phyloP scores from a whole-genome alignment of 2,329 filamentous ascomycete species.

The Nemania serpens region DNA sequence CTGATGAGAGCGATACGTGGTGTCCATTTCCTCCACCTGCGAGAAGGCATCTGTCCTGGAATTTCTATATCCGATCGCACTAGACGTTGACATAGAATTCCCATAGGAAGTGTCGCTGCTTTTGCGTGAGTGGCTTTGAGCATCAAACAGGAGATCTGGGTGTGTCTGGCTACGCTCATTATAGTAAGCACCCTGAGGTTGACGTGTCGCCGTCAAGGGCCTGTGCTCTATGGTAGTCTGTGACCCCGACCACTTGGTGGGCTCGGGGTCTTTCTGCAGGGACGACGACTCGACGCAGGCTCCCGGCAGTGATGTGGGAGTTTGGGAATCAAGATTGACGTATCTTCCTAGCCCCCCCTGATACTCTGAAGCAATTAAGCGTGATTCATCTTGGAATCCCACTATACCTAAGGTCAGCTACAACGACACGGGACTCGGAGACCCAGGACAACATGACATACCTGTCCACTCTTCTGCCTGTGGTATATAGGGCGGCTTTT shows the following conservation, averaged over 20 bases:
- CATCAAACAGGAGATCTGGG: slow-evolving; percentile 31
- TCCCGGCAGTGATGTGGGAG: slow-evolving; percentile 38
- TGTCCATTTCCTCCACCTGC: slow-evolving; percentile 34
- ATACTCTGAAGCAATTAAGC: slow-evolving; percentile 89
- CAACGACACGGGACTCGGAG: neutral
- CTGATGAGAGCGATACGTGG: slow-evolving; percentile 32
- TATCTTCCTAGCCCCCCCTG: slow-evolving; percentile 78
- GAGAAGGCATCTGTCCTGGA: slow-evolving; percentile 33
- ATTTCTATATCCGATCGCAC: slow-evolving; percentile 34
- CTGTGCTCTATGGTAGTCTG: slow-evolving; percentile 32
- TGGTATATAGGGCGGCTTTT: slow-evolving; percentile 66
- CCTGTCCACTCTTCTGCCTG: slow-evolving; percentile 68
- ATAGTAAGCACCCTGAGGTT: slow-evolving; percentile 37
- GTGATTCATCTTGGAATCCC: slow-evolving; percentile 85
- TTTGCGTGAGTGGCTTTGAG: slow-evolving; percentile 38
- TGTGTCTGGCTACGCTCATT: slow-evolving; percentile 33
- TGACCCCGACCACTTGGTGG: slow-evolving; percentile 28
- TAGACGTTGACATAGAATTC: slow-evolving; percentile 34
- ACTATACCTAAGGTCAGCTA: slow-evolving; percentile 50
- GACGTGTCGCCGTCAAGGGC: slow-evolving; percentile 30
- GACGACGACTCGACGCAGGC: slow-evolving; percentile 34
- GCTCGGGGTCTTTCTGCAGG: slow-evolving; percentile 32
- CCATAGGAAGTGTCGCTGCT: slow-evolving; percentile 36
- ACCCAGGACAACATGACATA: slow-evolving; percentile 40
- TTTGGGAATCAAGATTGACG: slow-evolving; percentile 55